A percentile compares a stretch with the other conserved stretches of the same genome.
Evolutionary conservation across 179 eudicot species (phyloP).

Genomic region (Silene coronaria): DNA sequence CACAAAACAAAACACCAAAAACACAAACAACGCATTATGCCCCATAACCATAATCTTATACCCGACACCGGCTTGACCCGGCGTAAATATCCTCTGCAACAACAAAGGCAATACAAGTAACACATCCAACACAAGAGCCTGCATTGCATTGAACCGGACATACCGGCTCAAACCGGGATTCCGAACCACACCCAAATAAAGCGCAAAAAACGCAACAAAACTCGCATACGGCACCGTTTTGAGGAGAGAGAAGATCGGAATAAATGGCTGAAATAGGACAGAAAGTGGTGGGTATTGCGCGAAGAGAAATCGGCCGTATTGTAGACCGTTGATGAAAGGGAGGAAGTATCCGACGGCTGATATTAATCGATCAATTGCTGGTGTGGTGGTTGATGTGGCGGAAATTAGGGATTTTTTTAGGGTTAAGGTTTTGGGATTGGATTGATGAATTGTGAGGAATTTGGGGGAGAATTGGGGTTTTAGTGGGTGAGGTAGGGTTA

Average conservation of each 20-base stretch:
- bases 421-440: constrained; percentile 19
- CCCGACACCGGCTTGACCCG: constrained; percentile 57
- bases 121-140: constrained; percentile 75
- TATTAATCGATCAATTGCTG: constrained; percentile 67
- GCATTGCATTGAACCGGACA: constrained; percentile 80
- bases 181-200: constrained; percentile 63
- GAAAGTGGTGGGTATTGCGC: constrained; percentile 55
- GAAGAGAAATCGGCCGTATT: constrained; percentile 77
- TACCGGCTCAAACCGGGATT: constrained; percentile 54
- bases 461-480: constrained; percentile 24
- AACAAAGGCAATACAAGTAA: constrained; percentile 58
- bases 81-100: constrained; percentile 45
- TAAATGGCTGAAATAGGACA: constrained; percentile 45
- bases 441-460: constrained; percentile 15
- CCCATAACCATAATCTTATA: constrained; percentile 57
- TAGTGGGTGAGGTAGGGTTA: constrained; percentile 27
- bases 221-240: constrained; percentile 64
- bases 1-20: constrained; percentile 50
- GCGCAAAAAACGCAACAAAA: constrained; percentile 60
- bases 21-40: constrained; percentile 54
- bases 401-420: constrained; percentile 14
- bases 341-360: constrained; percentile 68
- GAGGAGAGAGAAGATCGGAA: constrained; percentile 59
- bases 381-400: constrained; percentile 39
- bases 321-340: constrained; percentile 79